Percentiles rank a stretch among this genome's conserved stretches.
These are phyloP conservation scores for Didymellaceae sp. DNA, from an alignment of 2,329 filamentous ascomycete species.

Conservation along the genomic window DNA sequence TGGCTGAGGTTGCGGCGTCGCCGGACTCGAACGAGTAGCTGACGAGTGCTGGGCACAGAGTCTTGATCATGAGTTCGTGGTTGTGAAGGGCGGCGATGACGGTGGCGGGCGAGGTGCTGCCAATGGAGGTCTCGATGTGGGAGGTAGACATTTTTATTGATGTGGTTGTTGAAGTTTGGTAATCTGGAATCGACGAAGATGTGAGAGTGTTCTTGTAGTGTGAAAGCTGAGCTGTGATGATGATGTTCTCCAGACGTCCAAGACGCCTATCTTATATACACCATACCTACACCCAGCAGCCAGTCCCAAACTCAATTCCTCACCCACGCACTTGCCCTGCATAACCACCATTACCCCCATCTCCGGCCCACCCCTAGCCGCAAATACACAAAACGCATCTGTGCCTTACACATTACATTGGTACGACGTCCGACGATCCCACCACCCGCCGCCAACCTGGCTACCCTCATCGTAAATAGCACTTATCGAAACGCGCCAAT, in stretches of 20 bases:
- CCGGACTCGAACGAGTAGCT: constrained; percentile 45
- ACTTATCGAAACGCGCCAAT: constrained; percentile 21
- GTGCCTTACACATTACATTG: constrained; percentile 9
- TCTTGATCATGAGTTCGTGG: constrained; percentile 51
- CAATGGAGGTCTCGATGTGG: constrained; percentile 45
- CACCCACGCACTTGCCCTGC: constrained; percentile 9
- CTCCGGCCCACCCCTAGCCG: constrained; percentile 12
- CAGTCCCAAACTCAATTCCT: constrained; percentile 2
- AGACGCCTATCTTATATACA: constrained; percentile 16
- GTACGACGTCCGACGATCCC: constrained; percentile 12
- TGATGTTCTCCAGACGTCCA: constrained; percentile 1
- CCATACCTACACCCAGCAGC: constrained; percentile 7
- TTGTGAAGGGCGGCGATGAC: constrained; percentile 49
- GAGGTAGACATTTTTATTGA: constrained; percentile 45
- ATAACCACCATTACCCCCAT: too few relatives aligned
- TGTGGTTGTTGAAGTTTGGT: background rate
- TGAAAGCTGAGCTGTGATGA: constrained; percentile 16
- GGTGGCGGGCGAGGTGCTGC: constrained; percentile 28
- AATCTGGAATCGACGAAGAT: background rate
- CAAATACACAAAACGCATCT: constrained; percentile 7
- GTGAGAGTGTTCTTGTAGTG: constrained; percentile 7
- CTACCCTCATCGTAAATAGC: constrained; percentile 22
- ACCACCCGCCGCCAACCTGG: constrained; percentile 6
- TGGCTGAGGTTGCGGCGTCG: constrained; percentile 36
- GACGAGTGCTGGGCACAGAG: constrained; percentile 45